Evolutionary conservation across 2,329 filamentous ascomycete species (phyloP), one percentile per base, ranked within the genome.

Genomic region (Colletotrichum sansevieriae): DNA sequence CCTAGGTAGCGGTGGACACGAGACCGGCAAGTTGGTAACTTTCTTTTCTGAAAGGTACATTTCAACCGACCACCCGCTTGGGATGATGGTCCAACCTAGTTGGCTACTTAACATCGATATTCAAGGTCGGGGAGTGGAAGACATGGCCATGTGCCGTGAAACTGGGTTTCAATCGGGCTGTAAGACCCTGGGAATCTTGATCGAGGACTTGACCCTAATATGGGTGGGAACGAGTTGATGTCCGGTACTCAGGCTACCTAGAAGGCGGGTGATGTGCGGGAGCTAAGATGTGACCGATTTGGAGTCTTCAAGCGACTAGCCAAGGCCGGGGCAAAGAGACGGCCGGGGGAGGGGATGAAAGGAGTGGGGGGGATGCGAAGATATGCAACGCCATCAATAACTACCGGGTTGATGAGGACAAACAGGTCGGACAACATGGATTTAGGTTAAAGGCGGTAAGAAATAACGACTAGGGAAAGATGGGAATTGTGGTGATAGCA

Each of bases 61-160:
- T n/a, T 15, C 59, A 29, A 33, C 49, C 41, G n/a, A 43, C 47
- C 65, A 65, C 25, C 62, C 65, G 52, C 65, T 68, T 60, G 62
- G 44, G 47, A 60, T 65, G 35, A 60, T 65, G 35, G 65, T 44
- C 35, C 49, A 49, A 60, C 35, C 35, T 44, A 37, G 62, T 56
- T 43, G 41, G 35, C 49, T 37, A 51, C 49, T 55, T 56, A 29
- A 60, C 35, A 37, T 61, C 49, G 55, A 60, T 25, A 10, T 49
- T 51, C 49, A 56, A 22, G 35, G 49, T 33, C 22, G 54, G n/a
- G 29, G 20, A 46, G 47, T 41, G 18, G 25, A 43, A 18, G 29
- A 41, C 18, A 51, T 12, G 22, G n/a, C 11, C 39, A 33, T 20
- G 47, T 33, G 37, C 61, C 18, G 44, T 37, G 25, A 51, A 44